A percentile compares a stretch with the other conserved stretches of the same genome.
These are phyloP conservation scores for Vicia sativa DNA, from an alignment of 306 rosid genomes.

Conservation along the genomic window DNA sequence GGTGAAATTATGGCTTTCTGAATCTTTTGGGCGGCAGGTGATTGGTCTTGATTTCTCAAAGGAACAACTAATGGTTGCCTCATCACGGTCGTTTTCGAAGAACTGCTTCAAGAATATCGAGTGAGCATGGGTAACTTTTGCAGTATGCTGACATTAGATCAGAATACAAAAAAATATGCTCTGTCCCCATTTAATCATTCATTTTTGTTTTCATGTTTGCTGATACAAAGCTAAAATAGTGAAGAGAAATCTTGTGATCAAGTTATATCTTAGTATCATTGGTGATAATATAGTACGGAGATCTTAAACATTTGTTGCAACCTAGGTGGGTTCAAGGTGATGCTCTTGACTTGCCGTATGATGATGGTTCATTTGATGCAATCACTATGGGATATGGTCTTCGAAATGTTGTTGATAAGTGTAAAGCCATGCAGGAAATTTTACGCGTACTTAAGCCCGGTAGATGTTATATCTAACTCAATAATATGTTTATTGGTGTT, in stretches of 20 bases:
- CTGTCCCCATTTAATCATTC: background rate
- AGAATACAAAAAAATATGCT: background rate
- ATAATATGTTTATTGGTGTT: slow-evolving; percentile 14
- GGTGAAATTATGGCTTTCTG: background rate
- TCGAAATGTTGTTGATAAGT: slow-evolving; percentile 77
- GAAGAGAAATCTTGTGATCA: background rate
- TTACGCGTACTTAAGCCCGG: slow-evolving; percentile 77
- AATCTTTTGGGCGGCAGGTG: slow-evolving; percentile 57
- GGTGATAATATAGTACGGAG: background rate
- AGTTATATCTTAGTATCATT: slow-evolving; percentile 25
- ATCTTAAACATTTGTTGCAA: slow-evolving; percentile 34
- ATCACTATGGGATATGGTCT: slow-evolving; percentile 92
- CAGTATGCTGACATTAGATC: slow-evolving; percentile 24
- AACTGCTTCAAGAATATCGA: slow-evolving; percentile 67
- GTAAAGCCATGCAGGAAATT: slow-evolving; percentile 70
- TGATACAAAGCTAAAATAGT: background rate
- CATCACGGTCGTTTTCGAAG: slow-evolving; percentile 48
- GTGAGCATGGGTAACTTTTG: slow-evolving; percentile 57
- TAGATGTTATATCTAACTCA: slow-evolving; percentile 28
- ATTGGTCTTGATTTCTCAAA: slow-evolving; percentile 63
- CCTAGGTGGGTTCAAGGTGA: slow-evolving; percentile 92
- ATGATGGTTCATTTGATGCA: slow-evolving; percentile 78
- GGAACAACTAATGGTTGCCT: slow-evolving; percentile 67
- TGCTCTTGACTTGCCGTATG: slow-evolving; percentile 83
- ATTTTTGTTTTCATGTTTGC: background rate